Evolutionary conservation across 2,329 filamentous ascomycete genomes (phyloP).

Genomic region (Aspergillus sp.): DNA sequence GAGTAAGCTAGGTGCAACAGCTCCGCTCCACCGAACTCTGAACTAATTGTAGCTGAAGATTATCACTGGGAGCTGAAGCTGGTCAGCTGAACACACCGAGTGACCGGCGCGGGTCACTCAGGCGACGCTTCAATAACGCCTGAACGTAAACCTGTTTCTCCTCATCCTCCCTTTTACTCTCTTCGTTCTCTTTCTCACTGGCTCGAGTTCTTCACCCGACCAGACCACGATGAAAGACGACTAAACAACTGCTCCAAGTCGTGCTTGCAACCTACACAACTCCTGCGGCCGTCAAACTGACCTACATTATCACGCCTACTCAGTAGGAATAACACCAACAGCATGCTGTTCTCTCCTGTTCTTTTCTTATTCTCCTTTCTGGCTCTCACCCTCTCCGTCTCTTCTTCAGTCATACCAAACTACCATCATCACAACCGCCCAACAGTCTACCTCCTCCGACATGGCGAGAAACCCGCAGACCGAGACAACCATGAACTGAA

Average conservation of each 20-base stretch:
- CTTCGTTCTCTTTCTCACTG: background rate
- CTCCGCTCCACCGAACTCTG: no score
- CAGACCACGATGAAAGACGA: background rate
- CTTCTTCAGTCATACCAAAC: slow-evolving; percentile 3
- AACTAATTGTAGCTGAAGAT: no score
- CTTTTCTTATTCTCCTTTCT: background rate
- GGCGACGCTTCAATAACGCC: no score
- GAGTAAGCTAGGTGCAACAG: no score
- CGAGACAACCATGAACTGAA: slow-evolving; percentile 18
- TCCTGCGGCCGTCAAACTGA: background rate
- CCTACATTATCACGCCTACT: background rate
- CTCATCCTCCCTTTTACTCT: no score
- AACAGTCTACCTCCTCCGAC: slow-evolving; percentile 24
- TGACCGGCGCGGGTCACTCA: no score
- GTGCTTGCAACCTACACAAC: background rate
- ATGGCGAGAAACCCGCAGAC: slow-evolving; percentile 23
- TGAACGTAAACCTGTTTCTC: no score
- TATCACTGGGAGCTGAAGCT: no score
- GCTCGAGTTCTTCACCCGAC: background rate
- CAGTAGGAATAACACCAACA: background rate
- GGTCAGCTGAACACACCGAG: no score
- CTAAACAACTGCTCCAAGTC: background rate
- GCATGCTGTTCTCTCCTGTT: background rate
- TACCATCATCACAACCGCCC: slow-evolving; percentile 3
- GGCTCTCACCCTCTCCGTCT: background rate